A percentile compares a stretch with the other conserved stretches of the same genome.
Evolutionary conservation across 495 filamentous ascomycete species (phyloP).

Genomic region (Zalerion maritima): DNA sequence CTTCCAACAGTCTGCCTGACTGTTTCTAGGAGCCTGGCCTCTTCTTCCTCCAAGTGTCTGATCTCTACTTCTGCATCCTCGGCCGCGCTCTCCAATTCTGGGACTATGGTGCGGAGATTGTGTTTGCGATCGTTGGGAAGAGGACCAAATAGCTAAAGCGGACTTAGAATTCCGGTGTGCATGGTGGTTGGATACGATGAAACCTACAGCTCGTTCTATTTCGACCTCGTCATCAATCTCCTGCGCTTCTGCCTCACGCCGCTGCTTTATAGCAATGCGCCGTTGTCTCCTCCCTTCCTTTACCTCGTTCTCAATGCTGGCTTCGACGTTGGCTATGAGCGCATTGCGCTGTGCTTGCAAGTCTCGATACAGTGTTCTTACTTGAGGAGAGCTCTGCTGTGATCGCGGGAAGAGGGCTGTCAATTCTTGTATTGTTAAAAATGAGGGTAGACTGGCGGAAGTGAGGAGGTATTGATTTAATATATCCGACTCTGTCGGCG

Average conservation of each 20-base stretch:
- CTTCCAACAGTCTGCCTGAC: slow-evolving; percentile 50
- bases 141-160: slow-evolving; percentile 48
- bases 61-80: slow-evolving; percentile 52
- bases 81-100: slow-evolving; percentile 52
- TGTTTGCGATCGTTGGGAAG: slow-evolving; percentile 37
- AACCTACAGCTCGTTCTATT: slow-evolving; percentile 51
- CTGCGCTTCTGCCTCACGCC: slow-evolving; percentile 37
- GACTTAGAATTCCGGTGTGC: no score
- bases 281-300: slow-evolving; percentile 47
- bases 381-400: slow-evolving; percentile 53
- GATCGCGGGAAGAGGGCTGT: slow-evolving; percentile 58
- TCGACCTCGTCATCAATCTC: slow-evolving; percentile 50
- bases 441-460: slow-evolving; percentile 53
- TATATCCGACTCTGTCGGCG: slow-evolving; percentile 56
- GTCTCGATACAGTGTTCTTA: slow-evolving; percentile 64
- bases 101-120: slow-evolving; percentile 47
- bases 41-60: slow-evolving; percentile 45
- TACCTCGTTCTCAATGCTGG: slow-evolving; percentile 53
- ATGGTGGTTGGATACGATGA: neutral
- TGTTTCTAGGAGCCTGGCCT: slow-evolving; percentile 41
- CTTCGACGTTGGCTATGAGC: slow-evolving; percentile 50
- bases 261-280: slow-evolving; percentile 41
- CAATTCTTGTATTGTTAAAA: slow-evolving; percentile 63
- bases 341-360: slow-evolving; percentile 56
- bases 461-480: slow-evolving; percentile 65